Evolutionary conservation across 345 rosid species (phyloP).

Genomic region (Aethionema arabicum): DNA sequence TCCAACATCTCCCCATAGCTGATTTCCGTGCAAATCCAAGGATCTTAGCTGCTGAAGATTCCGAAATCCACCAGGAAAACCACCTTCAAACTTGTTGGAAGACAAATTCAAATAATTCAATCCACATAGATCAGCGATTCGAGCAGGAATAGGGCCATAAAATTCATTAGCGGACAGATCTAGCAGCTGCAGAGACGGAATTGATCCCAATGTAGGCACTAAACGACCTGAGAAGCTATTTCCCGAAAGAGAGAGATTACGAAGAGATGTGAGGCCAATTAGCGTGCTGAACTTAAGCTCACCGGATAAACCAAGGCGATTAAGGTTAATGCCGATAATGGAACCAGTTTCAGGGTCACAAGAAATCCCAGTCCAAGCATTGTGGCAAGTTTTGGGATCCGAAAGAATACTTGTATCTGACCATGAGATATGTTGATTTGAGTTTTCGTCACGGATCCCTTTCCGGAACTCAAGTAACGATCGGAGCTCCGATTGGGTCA

Average conservation of each 20-base stretch:
- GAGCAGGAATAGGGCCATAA: slow-evolving; percentile 81
- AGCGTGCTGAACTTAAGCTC: slow-evolving; percentile 79
- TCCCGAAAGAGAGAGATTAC: slow-evolving; percentile 66
- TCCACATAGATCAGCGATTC: slow-evolving; percentile 73
- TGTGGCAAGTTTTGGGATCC: slow-evolving; percentile 49
- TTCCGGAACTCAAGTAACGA: slow-evolving; percentile 83
- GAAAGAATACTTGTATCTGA: slow-evolving; percentile 32
- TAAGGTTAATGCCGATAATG: slow-evolving; percentile 53
- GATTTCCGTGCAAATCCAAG: slow-evolving; percentile 67
- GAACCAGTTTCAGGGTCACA: slow-evolving; percentile 55
- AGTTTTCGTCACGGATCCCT: slow-evolving; percentile 63
- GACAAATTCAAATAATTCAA: slow-evolving; percentile 73
- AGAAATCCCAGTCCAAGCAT: slow-evolving; percentile 61
- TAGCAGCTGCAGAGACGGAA: slow-evolving; percentile 60
- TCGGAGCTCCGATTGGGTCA: slow-evolving; percentile 52
- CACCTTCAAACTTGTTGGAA: slow-evolving; percentile 60
- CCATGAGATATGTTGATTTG: slow-evolving; percentile 49
- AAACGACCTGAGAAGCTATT: slow-evolving; percentile 81
- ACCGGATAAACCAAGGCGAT: slow-evolving; percentile 61
- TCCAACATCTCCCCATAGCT: slow-evolving; percentile 55
- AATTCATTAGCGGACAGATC: slow-evolving; percentile 82
- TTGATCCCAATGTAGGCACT: slow-evolving; percentile 70
- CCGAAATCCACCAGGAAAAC: slow-evolving; percentile 60
- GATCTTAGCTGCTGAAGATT: slow-evolving; percentile 76
- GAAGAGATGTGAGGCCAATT: slow-evolving; percentile 51